Conservation (phyloP, 306 rosid species). For the Cicer arietinum region DNA sequence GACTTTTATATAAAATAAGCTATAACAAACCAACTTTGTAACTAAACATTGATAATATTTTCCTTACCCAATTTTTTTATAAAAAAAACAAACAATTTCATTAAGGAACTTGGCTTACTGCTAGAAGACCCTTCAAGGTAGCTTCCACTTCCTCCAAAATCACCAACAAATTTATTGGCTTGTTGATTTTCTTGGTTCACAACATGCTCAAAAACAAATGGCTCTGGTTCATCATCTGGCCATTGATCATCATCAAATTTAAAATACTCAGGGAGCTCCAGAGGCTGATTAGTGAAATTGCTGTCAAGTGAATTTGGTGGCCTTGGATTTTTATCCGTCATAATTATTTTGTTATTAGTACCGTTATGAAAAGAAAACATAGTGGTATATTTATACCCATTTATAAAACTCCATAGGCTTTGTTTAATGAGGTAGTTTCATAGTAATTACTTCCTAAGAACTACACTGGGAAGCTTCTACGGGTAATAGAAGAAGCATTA, state of each 20-base stretch:
- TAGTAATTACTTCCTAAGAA: slow-evolving; percentile 64
- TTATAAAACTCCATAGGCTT: slow-evolving; percentile 31
- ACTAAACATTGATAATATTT: too few relatives aligned
- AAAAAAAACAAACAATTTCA: not conserved
- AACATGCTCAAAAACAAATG: slow-evolving; percentile 44
- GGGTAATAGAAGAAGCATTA: slow-evolving; percentile 45
- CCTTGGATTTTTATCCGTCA: slow-evolving; percentile 56
- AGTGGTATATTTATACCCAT: not conserved
- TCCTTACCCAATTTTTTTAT: too few relatives aligned
- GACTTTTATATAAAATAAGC: too few relatives aligned
- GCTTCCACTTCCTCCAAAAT: slow-evolving; percentile 52
- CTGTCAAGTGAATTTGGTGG: slow-evolving; percentile 45
- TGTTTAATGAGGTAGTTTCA: slow-evolving; percentile 54
- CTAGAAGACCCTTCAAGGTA: slow-evolving; percentile 47
- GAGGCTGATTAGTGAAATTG: slow-evolving; percentile 43
- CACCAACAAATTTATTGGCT: slow-evolving; percentile 42
- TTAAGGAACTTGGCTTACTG: slow-evolving; percentile 52
- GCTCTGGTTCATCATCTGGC: slow-evolving; percentile 44
- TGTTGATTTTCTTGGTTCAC: slow-evolving; percentile 44
- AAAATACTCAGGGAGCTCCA: slow-evolving; percentile 61
- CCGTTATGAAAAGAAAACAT: slow-evolving; percentile 11
- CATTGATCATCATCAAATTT: slow-evolving; percentile 53
- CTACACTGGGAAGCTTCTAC: slow-evolving; percentile 65
- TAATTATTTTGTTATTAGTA: slow-evolving; percentile 23
- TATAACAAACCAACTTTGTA: too few relatives aligned